Conservation (phyloP, 2,329 filamentous ascomycete genomes). For the Colletotrichum truncatum region DNA sequence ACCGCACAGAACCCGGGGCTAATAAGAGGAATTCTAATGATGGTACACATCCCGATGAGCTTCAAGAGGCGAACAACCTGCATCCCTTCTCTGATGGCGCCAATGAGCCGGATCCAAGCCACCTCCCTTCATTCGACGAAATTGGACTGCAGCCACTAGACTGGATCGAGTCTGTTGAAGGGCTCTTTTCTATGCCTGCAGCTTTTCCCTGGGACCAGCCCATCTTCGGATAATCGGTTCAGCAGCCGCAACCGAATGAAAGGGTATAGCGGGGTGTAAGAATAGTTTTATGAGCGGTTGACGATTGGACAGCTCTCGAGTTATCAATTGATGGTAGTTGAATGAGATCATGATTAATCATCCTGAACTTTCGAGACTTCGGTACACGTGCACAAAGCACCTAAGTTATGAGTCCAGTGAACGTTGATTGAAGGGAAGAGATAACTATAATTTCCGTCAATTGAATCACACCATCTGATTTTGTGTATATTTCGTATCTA, state of each 20-base stretch:
- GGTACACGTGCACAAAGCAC: too few species aligned
- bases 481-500: too few species aligned
- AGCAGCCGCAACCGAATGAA: background rate
- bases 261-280: background rate
- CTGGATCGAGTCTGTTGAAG: slow-evolving; percentile 6
- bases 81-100: background rate
- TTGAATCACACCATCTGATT: too few species aligned
- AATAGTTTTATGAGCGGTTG: too few species aligned
- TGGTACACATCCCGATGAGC: background rate
- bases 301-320: too few species aligned
- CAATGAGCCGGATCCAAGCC: background rate
- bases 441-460: too few species aligned
- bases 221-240: background rate
- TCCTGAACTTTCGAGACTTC: too few species aligned
- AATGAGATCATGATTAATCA: too few species aligned
- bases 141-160: background rate
- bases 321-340: too few species aligned
- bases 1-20: background rate
- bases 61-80: background rate
- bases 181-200: background rate
- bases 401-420: too few species aligned
- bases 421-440: too few species aligned
- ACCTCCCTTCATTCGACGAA: background rate
- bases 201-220: slow-evolving; percentile 1
- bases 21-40: background rate